Evolutionary conservation across 148 eudicot species (phyloP), one percentile per base, ranked within the genome.

Genomic region (Arbutus unedo): DNA sequence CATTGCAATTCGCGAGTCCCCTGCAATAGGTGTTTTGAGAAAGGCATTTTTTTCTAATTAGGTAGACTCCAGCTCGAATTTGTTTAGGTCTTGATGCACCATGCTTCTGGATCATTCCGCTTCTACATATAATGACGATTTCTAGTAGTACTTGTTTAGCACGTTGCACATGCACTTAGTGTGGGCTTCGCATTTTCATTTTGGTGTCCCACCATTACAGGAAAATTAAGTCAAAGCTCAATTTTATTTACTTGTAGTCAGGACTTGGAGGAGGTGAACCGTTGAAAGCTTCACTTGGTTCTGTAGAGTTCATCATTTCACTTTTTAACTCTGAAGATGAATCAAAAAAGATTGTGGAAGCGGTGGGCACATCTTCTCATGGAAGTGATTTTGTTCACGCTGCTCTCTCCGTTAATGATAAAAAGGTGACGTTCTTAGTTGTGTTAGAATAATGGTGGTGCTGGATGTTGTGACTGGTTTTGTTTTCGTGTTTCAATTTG

Each of bases 331-430:
- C 91, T 59, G 87, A 89, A 88, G 95, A 86, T 86, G 97, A 91
- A 87, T 96, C 95, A 14, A 81, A 51, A 80, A 94, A 89, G 87
- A 89, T 96, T 55, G 89, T 81, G 91, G 90, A 94, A 84, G 99
- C 99, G 60, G 92, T 92, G 82, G 85, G 78, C 85, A 84, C 90
- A 48, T 96, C 99, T 62, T 83, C 91, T 57, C 87, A 90, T 86
- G 97, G 98, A 83, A 93, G 79, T 79, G 96, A 91, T 82, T 90
- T 96, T 82, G 93, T 94, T 82, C 98, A 91, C 80, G 98, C 99
- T 87, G 99, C 99, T 83, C 94, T 96, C 54, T 91, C 93, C 9
- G 86, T 96, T 55, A 91, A 96, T 84, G 91, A 90, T 72, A 84
- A 93, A 68, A 93, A 94, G 98, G 99, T 96, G 76, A 82, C 13